Evolutionary conservation across 75 land plant genomes (phyloP), one percentile per base, ranked within the genome.

Genomic region (Cryptomeria japonica): DNA sequence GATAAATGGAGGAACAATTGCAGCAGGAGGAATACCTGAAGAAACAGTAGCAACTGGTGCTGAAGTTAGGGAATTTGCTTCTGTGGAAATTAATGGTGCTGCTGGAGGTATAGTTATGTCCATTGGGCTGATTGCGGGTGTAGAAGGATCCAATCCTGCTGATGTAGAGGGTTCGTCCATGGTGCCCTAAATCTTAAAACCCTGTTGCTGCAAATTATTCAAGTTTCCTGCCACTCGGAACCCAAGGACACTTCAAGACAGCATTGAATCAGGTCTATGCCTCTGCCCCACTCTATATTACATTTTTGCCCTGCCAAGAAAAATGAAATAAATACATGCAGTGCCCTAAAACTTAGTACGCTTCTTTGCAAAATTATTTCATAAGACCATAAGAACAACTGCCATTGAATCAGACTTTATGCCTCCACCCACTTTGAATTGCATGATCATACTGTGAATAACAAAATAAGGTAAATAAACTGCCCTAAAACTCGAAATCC

Each of bases 91-190:
- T 28, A 22, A 28, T 28, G 70, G n/a, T 5, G 70, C n/a, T 64
- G 70, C 31, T 64, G 70, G 28, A 64, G 70, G 31, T 25, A 8
- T 64, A 64, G n/a, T 64, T 64, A 64, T 28, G 9, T 64, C 70
- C 70, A 64, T 64, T 64, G 70, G 70, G n/a, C 70, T 64, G 70
- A 75, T 14, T 75, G 77, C 37, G 2, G 77, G 3, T 32, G 13
- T 75, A 12, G 77, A 75, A 75, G 37, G 3, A 34, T 75, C 77
- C 37, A 34, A 75, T 38, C 77, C 77, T 32, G 16, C 37, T 12
- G 77, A 37, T 31, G 77, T 12, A 75, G 77, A 75, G 37, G 77
- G 77, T 75, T 75, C 77, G 13, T 75, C 77, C 77, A 75, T 75
- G 38, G 77, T 75, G 77, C 13, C 36, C 77, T 75, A 75, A 75